Evolutionary conservation across 805 yeast species (phyloP), one percentile per base, ranked within the genome.

Genomic region (Candida morakotiae): DNA sequence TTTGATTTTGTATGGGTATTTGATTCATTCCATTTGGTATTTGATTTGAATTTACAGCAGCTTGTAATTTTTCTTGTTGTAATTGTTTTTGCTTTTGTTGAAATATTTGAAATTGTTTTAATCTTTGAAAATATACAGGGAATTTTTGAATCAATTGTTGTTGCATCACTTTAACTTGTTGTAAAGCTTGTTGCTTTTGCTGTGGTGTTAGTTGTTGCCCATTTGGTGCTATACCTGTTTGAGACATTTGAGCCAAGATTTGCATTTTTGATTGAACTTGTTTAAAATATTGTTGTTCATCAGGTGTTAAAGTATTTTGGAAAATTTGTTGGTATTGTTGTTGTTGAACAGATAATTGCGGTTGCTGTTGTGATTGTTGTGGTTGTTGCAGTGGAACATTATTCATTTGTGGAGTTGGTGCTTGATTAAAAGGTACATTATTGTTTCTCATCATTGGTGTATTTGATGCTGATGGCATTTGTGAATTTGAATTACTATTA

Each of bases 321-420:
- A 67, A 67, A n/a, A 67, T 61, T 40, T 67, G 72, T 45, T 67
- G 72, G 36, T 67, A 72, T 35, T 66, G 71, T 35, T 62, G 69
- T 40, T 64, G 71, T 33, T 53, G 54, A n/a, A 55, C 43, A 1
- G 56, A 38, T 25, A 44, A 48, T 24, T 37, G 40, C 20, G 48
- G 46, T 23, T 42, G 42, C n/a, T 42, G 17, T 19, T 18, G 24
- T 20, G 29, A 17, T 27, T 14, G 22, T 23, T 44, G 42, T 27
- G 34, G 41, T n/a, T 42, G 14, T n/a, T 16, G 22, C n/a, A 6
- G 28, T 25, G 29, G 18, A 13, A 9, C 13, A 28, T 9, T 33
- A 17, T 20, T 22, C 31, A 33, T 19, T 18, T 17, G 38, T 26
- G 42, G 40, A 31, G 35, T 41, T 15, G 35, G 43, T 11, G 24